phyloP scores from a whole-genome alignment of 2,329 filamentous ascomycete species.

The Microthyrium microscopicum region DNA sequence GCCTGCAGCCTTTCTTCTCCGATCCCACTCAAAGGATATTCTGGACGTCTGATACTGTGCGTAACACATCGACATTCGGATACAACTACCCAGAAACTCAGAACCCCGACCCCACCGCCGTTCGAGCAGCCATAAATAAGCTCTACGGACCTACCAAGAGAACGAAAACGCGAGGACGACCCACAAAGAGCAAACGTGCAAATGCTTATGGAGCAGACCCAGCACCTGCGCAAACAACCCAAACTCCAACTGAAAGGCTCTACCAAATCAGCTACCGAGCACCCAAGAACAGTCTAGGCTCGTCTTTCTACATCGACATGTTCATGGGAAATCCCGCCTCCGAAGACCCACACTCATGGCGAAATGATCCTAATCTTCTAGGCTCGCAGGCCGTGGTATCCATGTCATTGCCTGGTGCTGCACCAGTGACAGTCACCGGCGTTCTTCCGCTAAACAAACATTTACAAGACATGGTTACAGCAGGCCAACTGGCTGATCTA shows the following conservation, averaged over 20 bases:
- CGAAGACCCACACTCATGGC: conserved; percentile 32
- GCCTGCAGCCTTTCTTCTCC: conserved; percentile 51
- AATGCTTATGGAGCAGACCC: neutral
- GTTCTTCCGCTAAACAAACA: conserved; percentile 28
- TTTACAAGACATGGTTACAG: conserved; percentile 19
- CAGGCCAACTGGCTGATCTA: conserved; percentile 18
- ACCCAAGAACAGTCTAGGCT: conserved; percentile 41
- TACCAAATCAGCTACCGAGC: conserved; percentile 54
- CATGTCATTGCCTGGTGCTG: conserved; percentile 9
- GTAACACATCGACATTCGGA: conserved; percentile 44
- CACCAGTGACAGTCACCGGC: conserved; percentile 16
- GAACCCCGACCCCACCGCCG: conserved; percentile 22
- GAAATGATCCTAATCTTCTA: conserved; percentile 36
- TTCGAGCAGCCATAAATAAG: conserved; percentile 39
- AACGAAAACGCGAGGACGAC: neutral
- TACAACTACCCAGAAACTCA: conserved; percentile 58
- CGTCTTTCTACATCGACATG: conserved; percentile 45
- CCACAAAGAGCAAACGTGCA: neutral
- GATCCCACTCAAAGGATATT: conserved; percentile 37
- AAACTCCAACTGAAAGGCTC: conserved; percentile 15
- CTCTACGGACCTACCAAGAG: conserved; percentile 33
- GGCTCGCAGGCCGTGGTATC: conserved; percentile 40
- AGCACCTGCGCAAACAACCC: conserved; percentile 5
- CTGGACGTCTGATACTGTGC: conserved; percentile 49
- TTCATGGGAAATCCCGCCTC: conserved; percentile 46